Evolutionary conservation across 768 basidiomycete species (phyloP), one percentile per base, ranked within the genome.

Genomic region (Auriculariales sp.): DNA sequence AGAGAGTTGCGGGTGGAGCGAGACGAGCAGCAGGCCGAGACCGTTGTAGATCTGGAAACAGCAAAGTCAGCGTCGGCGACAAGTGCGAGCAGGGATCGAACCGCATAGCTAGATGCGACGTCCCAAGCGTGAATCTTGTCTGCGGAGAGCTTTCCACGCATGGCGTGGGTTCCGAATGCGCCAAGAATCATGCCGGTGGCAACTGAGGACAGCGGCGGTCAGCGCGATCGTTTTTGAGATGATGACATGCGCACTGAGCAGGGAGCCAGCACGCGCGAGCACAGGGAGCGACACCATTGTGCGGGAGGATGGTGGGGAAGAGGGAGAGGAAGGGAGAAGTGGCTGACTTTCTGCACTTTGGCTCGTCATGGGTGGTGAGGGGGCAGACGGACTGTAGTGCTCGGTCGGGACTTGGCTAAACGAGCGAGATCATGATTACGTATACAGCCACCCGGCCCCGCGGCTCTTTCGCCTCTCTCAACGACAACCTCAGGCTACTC

Each of bases 31-130:
- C 49, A 85, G 64, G 0, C 71, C 79, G 10, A 87, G 69, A 12
- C 84, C 84, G 51, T 86, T 84, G 58, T 71, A 74, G 33, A 83
- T 66, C 83, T 86, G 58, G n/a, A n/a, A n/a, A n/a, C n/a, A 27
- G 5, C 35, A 9, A 33, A 22, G 10, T 10, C 28, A 29, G 31
- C 14, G 28, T 49, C 17, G 25, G 35, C 49, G 19, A 12, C 19
- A 45, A 39, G 17, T 51, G 2, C 28, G 45, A 27, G 52, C 17
- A 35, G n/a, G 22, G 11, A 25, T 58, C 72, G 31, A 60, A 85
- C 82, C 56, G 75, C 71, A 60, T 84, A 86, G 53, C 68, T 67
- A 5, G 80, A 66, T 4, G 79, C 84, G 17, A 72, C 79, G 52
- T 66, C 65, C 74, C 79, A 85, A n/a, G 75, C 74, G 15, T 72